phyloP scores from a whole-genome alignment of 768 basidiomycete species.

The Mycena metata region DNA sequence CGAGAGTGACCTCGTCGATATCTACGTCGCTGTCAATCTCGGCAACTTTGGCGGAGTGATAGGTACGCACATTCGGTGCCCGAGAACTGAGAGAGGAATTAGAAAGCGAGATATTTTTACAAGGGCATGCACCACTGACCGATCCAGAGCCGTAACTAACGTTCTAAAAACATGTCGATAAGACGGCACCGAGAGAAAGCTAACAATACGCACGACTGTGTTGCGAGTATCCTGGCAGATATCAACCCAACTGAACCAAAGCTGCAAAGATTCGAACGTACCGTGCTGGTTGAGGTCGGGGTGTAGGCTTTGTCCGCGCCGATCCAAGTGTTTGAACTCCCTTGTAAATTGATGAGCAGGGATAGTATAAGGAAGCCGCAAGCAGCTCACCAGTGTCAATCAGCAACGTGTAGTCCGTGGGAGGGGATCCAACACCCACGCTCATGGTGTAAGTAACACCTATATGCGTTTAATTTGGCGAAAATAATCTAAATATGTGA shows the following conservation, averaged over 20 bases:
- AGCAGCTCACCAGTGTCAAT: constrained; percentile 65
- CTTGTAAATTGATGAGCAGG: neutral
- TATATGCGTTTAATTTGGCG: constrained; percentile 7
- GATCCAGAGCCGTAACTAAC: constrained; percentile 69
- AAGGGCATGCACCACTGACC: constrained; percentile 2
- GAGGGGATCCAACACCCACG: constrained; percentile 66
- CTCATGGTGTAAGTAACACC: constrained; percentile 65
- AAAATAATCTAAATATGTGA: neutral
- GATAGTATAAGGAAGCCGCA: constrained; percentile 8
- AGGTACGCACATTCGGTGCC: constrained; percentile 61
- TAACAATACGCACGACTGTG: constrained; percentile 47
- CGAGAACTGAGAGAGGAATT: constrained; percentile 48
- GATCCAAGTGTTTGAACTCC: constrained; percentile 63
- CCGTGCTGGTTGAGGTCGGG: constrained; percentile 60
- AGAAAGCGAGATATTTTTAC: neutral
- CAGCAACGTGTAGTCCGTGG: constrained; percentile 64
- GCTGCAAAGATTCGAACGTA: constrained; percentile 41
- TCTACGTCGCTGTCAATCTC: constrained; percentile 45
- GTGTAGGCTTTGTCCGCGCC: constrained; percentile 64
- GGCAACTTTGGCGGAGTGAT: neutral
- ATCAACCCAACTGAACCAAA: neutral
- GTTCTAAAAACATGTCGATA: constrained; percentile 48
- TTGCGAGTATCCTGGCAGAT: constrained; percentile 42
- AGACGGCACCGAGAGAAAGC: neutral
- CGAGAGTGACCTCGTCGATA: constrained; percentile 62